A percentile compares a stretch with the other conserved stretches of the same genome.
These are phyloP conservation scores for Amanita fuliginea DNA, from an alignment of 768 basidiomycete species.

Conservation along the genomic window DNA sequence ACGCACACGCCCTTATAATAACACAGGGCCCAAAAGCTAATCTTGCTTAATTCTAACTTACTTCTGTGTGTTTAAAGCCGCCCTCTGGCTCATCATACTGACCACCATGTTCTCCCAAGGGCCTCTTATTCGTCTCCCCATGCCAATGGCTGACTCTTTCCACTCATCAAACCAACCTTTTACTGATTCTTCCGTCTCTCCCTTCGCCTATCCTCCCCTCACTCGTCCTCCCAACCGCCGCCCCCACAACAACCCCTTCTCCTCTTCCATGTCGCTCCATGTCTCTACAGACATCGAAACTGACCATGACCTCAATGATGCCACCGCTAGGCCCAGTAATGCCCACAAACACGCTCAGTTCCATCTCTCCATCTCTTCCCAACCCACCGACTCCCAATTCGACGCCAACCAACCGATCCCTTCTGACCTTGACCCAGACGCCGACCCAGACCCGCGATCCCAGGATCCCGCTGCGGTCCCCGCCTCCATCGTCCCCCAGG, in stretches of 20 bases:
- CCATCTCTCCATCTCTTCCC: constrained; percentile 15
- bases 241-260: constrained; percentile 11
- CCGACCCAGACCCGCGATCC: constrained; percentile 1
- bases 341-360: constrained; percentile 34
- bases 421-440: background rate
- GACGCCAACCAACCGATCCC: background rate
- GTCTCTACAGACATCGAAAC: constrained; percentile 28
- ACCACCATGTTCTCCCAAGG: constrained; percentile 3
- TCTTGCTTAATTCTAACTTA: constrained; percentile 7
- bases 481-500: constrained; percentile 21
- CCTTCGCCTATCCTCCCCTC: constrained; percentile 8
- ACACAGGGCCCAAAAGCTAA: constrained; percentile 1
- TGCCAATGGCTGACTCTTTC: constrained; percentile 1
- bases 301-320: constrained; percentile 34
- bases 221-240: constrained; percentile 15
- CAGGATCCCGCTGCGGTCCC: constrained; percentile 5
- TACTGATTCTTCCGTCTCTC: constrained; percentile 17
- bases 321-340: constrained; percentile 37
- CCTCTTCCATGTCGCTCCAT: constrained; percentile 19
- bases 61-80: background rate
- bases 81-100: background rate
- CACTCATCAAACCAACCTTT: constrained; percentile 9
- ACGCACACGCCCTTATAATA: constrained; percentile 4
- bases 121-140: background rate
- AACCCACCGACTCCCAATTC: background rate